Evolutionary conservation across 2,329 filamentous ascomycete genomes (phyloP), one percentile per base, ranked within the genome.

Genomic region (Neopestalotiopsis sp.): DNA sequence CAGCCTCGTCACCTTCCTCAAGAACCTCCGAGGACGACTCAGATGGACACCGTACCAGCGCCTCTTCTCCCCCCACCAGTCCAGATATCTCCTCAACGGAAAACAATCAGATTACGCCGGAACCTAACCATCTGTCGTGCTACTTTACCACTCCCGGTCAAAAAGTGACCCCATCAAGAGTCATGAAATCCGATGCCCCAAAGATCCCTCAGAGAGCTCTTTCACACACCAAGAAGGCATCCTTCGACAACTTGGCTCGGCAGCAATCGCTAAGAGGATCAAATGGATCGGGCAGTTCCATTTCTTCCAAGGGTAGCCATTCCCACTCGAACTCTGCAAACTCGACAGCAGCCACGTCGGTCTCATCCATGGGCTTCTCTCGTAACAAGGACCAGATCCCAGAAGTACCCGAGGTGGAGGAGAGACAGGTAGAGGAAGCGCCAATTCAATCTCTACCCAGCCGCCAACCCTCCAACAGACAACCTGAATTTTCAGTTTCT

Each of bases 201-300:
- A 83, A 84, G 17, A 90, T 98, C 69, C 95, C 95, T 4, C 87
- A 89, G 78, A 90, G 95, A 68, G 91, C 94, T 2, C 88, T 92
- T 3, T 95, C 94, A 10, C 95, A 98, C 83, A 97, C 94, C 75
- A 98, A 97, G 84, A 91, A 93, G 78, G 91, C 92, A 5, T 86
- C 86, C 0, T 91, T 94, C 77, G 93, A 96, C 72, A 89, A 90
- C 70, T 80, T 97, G 42, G 91, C 91, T 63, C 90, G 91, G 74
- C 86, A 90, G 71, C 67, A 69, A 28, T 68, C 80, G 74, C 66
- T 80, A 76, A 85, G 88, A 60, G 81, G 88, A 73, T 90, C 89
- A 4, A 83, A 85, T 74, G 82, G 86, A 62, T 89, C 86, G 0
- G 81, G 82, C 49, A 79, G 83, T 64, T 86, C 88, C 0, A 78